Percentiles rank a stretch among this genome's conserved stretches.
Conservation (phyloP, 129 eudicot genomes). For the Deinandra increscens region DNA sequence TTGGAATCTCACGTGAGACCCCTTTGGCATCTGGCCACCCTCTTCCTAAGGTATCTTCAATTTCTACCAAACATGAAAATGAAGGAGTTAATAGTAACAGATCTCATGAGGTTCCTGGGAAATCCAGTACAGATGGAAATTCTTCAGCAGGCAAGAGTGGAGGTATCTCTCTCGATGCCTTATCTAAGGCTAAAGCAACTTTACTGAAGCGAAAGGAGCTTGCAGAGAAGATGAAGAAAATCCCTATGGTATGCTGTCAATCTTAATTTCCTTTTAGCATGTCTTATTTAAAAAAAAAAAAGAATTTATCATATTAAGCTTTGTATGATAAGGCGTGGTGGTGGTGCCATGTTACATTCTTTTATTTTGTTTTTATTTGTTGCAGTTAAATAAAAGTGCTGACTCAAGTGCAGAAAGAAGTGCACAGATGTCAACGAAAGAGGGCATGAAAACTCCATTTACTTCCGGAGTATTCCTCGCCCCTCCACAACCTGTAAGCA, state of each 20-base stretch:
- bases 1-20: conserved; percentile 45
- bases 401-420: conserved; percentile 39
- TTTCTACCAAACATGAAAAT: conserved; percentile 96
- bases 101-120: conserved; percentile 99
- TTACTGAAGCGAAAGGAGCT: conserved; percentile 81
- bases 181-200: conserved; percentile 87
- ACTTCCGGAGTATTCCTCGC: conserved; percentile 42
- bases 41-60: conserved; percentile 85
- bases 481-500: conserved; percentile 35
- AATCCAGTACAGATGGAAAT: conserved; percentile 99
- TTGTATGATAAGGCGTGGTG: too few species aligned
- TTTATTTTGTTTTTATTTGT: neutral
- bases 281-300: too few species aligned
- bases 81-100: conserved; percentile 96
- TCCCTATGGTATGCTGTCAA: conserved; percentile 55
- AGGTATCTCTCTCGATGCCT: conserved; percentile 77
- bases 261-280: neutral
- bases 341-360: neutral
- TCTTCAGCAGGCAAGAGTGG: conserved; percentile 74
- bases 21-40: conserved; percentile 41
- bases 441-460: conserved; percentile 39
- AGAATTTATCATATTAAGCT: neutral
- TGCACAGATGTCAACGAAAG: conserved; percentile 40
- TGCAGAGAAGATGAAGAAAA: conserved; percentile 73
- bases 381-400: conserved; percentile 59